Evolutionary conservation across 352 stramenopile species (phyloP), one percentile per base, ranked within the genome.

Genomic region (Pythium grandisporangium): DNA sequence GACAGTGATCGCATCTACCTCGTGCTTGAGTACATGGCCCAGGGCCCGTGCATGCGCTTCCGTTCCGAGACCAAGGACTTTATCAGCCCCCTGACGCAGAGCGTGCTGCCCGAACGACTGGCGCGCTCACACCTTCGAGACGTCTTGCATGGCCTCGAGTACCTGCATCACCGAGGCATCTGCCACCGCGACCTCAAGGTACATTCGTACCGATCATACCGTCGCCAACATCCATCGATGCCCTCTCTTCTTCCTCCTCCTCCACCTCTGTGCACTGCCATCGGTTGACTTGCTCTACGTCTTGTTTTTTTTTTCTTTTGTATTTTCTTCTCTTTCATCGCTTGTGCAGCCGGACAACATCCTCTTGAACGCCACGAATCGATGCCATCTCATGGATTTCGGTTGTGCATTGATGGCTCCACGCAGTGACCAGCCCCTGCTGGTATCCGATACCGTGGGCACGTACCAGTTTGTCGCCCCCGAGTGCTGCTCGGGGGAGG

Each of bases 171-270:
- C 10, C 67, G 65, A 13, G 48, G 66, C 41, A 66, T 96, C 36
- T 93, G 84, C 34, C 85, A 96, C 52, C 79, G 85, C 16, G 85
- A 96, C 47, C 74, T 96, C 30, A 96, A 96, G 69, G 80, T 88
- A 47, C 52, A 45, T 32, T 21, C 23, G n/a, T 7, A 27, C 6
- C n/a, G n/a, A n/a, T n/a, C n/a, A n/a, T n/a, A n/a, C n/a, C n/a
- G n/a, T 29, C 20, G 36, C 27, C 11, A 22, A 42, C 36, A 21
- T 27, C 14, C 24, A 20, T 50, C 24, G 39, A 22, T 37, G 43
- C 32, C 24, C 30, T 50, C 21, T 39, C 22, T 51, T 39, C 40
- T 34, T 40, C 4, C 17, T 36, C 23, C 7, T 11, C 16, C 16
- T 17, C 6, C n/a, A 37, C 23, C 41, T 30, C 3, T n/a, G n/a